Conservation (phyloP, 2,329 filamentous ascomycete species). For the Trichoderma sp. region DNA sequence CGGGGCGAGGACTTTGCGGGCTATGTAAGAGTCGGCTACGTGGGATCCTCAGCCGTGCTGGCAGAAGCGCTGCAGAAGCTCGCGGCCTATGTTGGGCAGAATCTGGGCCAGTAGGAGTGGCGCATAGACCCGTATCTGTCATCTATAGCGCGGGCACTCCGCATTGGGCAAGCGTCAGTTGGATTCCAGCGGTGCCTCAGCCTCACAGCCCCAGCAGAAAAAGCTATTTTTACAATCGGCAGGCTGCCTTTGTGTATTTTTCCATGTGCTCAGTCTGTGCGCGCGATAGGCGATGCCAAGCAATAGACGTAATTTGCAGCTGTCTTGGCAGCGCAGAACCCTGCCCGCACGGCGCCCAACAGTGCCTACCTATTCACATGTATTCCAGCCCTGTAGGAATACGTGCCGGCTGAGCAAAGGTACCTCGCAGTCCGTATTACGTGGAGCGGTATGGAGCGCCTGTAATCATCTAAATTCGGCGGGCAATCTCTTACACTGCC, state of each 20-base stretch:
- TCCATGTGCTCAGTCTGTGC: background rate
- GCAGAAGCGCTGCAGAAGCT: constrained; percentile 63
- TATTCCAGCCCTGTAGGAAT: background rate
- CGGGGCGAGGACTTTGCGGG: constrained; percentile 67
- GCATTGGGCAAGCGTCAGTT: background rate
- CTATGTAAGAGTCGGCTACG: constrained; percentile 78
- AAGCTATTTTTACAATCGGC: constrained; percentile 8
- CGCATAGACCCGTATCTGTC: constrained; percentile 9
- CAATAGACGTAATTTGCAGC: background rate
- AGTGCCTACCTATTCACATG: background rate
- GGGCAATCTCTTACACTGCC: background rate
- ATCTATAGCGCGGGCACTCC: background rate
- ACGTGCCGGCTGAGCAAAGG: background rate
- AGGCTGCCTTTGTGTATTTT: background rate
- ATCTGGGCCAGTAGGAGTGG: background rate
- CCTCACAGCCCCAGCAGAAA: constrained; percentile 10
- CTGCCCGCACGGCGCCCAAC: background rate
- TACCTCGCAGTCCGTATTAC: background rate
- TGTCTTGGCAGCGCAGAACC: background rate
- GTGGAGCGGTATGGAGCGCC: background rate
- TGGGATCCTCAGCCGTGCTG: constrained; percentile 70
- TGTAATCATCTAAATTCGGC: background rate
- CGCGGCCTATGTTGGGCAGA: constrained; percentile 43
- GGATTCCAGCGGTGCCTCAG: constrained; percentile 1
- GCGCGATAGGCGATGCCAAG: background rate